Evolutionary conservation across 2,329 filamentous ascomycete species (phyloP).

Genomic region (Cercospora beticola): DNA sequence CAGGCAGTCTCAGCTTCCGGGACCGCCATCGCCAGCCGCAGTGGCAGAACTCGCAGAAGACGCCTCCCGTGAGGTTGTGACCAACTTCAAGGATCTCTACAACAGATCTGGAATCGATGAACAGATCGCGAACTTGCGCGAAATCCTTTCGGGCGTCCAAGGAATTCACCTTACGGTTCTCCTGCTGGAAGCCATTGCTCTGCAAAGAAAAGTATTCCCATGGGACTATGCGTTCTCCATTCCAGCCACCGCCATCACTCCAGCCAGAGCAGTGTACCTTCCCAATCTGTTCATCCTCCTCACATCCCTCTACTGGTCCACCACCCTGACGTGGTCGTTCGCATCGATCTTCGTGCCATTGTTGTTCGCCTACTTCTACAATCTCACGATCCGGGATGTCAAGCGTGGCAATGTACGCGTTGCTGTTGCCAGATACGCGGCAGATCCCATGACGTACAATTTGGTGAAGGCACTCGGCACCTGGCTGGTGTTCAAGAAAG

Average conservation of each 20-base stretch:
- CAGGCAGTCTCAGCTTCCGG: conserved; percentile 53
- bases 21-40: conserved; percentile 68
- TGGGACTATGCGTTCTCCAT: conserved; percentile 71
- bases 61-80: conserved; percentile 64
- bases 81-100: conserved; percentile 64
- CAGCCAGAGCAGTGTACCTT: conserved; percentile 60
- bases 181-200: conserved; percentile 66
- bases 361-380: conserved; percentile 83
- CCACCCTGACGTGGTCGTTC: conserved; percentile 68
- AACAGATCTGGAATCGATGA: conserved; percentile 66
- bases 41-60: conserved; percentile 75
- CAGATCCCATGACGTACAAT: conserved; percentile 89
- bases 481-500: conserved; percentile 75
- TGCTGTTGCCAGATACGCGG: conserved; percentile 54
- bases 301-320: conserved; percentile 72
- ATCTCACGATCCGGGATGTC: conserved; percentile 64
- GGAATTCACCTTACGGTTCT: conserved; percentile 69
- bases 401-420: conserved; percentile 41
- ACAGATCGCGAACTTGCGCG: conserved; percentile 64
- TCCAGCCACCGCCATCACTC: conserved; percentile 52
- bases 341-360: conserved; percentile 71
- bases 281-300: conserved; percentile 81
- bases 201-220: conserved; percentile 70
- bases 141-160: conserved; percentile 68
- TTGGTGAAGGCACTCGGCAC: conserved; percentile 80